Base-by-base conservation (phyloP, 1,284 basidiomycete species). In the Ceraceosorus guamensis region DNA sequence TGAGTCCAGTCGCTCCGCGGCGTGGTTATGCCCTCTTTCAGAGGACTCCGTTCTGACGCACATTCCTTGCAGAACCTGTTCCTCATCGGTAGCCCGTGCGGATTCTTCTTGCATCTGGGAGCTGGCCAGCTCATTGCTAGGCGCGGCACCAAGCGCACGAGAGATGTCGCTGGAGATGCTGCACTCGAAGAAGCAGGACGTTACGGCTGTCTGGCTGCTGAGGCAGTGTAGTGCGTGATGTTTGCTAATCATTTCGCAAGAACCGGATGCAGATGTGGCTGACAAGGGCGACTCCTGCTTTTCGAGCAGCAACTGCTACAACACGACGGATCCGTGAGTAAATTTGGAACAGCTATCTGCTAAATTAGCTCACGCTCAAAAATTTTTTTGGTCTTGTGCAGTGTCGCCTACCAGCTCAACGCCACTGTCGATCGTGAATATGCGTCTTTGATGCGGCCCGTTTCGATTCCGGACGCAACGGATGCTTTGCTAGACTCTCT, bases 391-490 rank as follows among this genome's bases (percentile, higher is more conserved):
- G n/a, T n/a, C 24, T 24, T 3, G 24, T 24, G 24, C 24, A 24
- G 24, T 24, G 76, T 79, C 6, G 77, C 76, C 4, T 77, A 77
- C 59, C 65, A 68, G 55, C 67, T 78, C 7, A 75, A 72, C 41
- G 70, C 77, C 2, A 71, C 71, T 7, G 76, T 77, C 37, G 78
- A 79, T 53, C 61, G 64, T 0, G 53, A 60, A 1, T 78, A 78
- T 48, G 68, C 77, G 33, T 71, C 71, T 45, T 48, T 77, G 3
- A 62, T 78, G 52, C 70, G 72, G 24, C 76, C 77, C 3, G 61
- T 77, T 8, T 65, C 73, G 5, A 71, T 78, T 48, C 71, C 71
- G n/a, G 71, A 66, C 4, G 66, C 74, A 5, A 73, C 73, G 14
- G 62, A 60, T 14, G 65, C 71, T 6, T 52, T 79, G 0, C 63